A percentile compares a stretch with the other conserved stretches of the same genome.
Evolutionary conservation across 2,329 filamentous ascomycete genomes (phyloP).

Genomic region (Diaporthe vexans): DNA sequence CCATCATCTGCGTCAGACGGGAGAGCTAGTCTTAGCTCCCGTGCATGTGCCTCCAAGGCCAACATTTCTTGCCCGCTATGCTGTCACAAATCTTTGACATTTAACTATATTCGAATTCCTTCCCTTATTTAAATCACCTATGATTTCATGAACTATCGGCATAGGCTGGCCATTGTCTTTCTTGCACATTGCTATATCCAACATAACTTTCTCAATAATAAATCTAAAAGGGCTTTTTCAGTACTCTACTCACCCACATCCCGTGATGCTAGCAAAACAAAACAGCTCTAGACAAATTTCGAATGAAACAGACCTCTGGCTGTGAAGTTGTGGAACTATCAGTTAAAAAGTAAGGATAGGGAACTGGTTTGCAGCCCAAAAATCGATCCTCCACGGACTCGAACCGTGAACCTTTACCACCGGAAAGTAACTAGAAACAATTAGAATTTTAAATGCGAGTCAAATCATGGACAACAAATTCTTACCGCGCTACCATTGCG

Average conservation of each 20-base stretch:
- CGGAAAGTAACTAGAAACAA: neutral
- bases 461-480: neutral
- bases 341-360: neutral
- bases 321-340: neutral
- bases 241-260: too few species aligned
- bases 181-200: too few species aligned
- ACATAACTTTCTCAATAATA: too few species aligned
- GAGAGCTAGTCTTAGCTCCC: constrained; percentile 18
- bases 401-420: constrained; percentile 35
- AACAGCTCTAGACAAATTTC: neutral
- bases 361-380: neutral
- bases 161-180: too few species aligned
- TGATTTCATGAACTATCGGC: too few species aligned
- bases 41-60: neutral
- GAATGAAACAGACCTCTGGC: neutral
- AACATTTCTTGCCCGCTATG: neutral
- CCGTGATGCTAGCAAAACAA: neutral
- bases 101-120: neutral
- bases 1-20: neutral
- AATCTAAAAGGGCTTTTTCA: too few species aligned
- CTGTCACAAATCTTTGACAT: neutral
- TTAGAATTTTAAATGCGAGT: neutral
- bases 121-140: too few species aligned
- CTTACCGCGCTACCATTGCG: constrained; percentile 34
- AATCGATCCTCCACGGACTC: constrained; percentile 30